Conservation (phyloP, 495 filamentous ascomycete species). For the Penicillium canescens region DNA sequence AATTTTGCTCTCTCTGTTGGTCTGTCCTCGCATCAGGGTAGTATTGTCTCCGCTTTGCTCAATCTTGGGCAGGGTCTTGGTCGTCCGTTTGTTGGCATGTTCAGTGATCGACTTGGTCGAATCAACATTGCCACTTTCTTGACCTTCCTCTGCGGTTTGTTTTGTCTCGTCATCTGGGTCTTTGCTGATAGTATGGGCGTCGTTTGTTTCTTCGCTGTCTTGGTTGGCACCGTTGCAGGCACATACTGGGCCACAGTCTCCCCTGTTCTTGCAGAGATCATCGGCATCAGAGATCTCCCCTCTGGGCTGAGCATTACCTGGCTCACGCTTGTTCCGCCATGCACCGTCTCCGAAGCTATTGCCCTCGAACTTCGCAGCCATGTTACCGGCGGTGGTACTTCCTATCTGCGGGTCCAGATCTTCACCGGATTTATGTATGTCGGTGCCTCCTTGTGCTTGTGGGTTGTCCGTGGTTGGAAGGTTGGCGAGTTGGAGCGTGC, state of each 20-base stretch:
- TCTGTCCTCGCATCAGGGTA: slow-evolving; percentile 64
- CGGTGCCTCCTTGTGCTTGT: slow-evolving; percentile 52
- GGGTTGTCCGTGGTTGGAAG: slow-evolving; percentile 57
- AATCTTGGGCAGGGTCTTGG: slow-evolving; percentile 72
- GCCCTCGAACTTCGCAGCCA: slow-evolving; percentile 62
- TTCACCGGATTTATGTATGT: slow-evolving; percentile 69
- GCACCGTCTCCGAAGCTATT: slow-evolving; percentile 75
- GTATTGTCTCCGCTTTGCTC: slow-evolving; percentile 68
- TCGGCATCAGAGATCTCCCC: slow-evolving; percentile 71
- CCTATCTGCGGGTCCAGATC: slow-evolving; percentile 64
- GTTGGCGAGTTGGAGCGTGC: slow-evolving; percentile 53
- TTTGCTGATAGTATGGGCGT: slow-evolving; percentile 65
- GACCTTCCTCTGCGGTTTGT: slow-evolving; percentile 64
- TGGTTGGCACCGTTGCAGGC: slow-evolving; percentile 70
- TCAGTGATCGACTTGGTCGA: slow-evolving; percentile 69
- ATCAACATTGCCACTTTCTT: slow-evolving; percentile 70
- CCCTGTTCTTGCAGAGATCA: slow-evolving; percentile 76
- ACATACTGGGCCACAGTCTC: slow-evolving; percentile 70
- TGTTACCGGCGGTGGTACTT: slow-evolving; percentile 30
- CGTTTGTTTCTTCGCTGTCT: slow-evolving; percentile 68
- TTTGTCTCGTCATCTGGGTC: slow-evolving; percentile 73
- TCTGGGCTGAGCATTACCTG: slow-evolving; percentile 74
- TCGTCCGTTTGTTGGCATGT: slow-evolving; percentile 70
- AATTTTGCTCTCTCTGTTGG: slow-evolving; percentile 71
- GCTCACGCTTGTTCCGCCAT: slow-evolving; percentile 70